A percentile compares a stretch with the other conserved stretches of the same genome.
Evolutionary conservation across 2,329 filamentous ascomycete species (phyloP).

Genomic region (Fusarium sp.): DNA sequence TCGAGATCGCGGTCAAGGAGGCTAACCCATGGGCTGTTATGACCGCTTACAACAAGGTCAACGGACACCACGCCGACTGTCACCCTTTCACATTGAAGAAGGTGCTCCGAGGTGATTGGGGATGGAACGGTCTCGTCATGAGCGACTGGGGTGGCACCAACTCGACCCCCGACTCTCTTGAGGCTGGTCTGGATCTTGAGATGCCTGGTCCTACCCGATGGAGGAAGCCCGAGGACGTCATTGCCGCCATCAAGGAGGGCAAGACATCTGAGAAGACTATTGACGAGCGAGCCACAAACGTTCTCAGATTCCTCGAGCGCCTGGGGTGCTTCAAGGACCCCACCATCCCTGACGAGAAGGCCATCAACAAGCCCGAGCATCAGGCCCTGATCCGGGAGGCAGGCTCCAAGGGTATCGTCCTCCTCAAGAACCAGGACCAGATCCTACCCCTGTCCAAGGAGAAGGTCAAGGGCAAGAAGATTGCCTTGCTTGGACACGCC

Average conservation of each 20-base stretch:
- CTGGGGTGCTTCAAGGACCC: constrained; percentile 47
- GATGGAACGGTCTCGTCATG: constrained; percentile 52
- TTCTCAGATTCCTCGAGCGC: constrained; percentile 45
- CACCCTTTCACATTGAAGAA: constrained; percentile 43
- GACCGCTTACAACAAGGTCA: constrained; percentile 52
- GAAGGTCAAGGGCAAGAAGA: constrained; percentile 47
- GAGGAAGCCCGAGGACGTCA: constrained; percentile 44
- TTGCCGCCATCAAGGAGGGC: constrained; percentile 48
- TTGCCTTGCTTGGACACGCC: constrained; percentile 50
- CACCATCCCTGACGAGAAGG: constrained; percentile 43
- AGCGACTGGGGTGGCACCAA: constrained; percentile 55
- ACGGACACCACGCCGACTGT: constrained; percentile 52
- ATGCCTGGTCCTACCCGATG: constrained; percentile 53
- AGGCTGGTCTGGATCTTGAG: constrained; percentile 50
- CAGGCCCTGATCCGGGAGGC: constrained; percentile 46
- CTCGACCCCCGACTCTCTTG: constrained; percentile 49
- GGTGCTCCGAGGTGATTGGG: constrained; percentile 59
- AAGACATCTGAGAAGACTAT: constrained; percentile 45
- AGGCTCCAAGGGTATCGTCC: constrained; percentile 66
- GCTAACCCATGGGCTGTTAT: constrained; percentile 54
- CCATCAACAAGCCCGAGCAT: constrained; percentile 49
- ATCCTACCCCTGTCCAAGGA: constrained; percentile 66
- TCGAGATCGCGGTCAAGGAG: constrained; percentile 55
- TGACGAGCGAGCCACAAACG: constrained; percentile 45
- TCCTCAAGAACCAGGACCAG: constrained; percentile 71